Conservation (phyloP, 345 rosid genomes). For the Cardamine chenopodiifolia region DNA sequence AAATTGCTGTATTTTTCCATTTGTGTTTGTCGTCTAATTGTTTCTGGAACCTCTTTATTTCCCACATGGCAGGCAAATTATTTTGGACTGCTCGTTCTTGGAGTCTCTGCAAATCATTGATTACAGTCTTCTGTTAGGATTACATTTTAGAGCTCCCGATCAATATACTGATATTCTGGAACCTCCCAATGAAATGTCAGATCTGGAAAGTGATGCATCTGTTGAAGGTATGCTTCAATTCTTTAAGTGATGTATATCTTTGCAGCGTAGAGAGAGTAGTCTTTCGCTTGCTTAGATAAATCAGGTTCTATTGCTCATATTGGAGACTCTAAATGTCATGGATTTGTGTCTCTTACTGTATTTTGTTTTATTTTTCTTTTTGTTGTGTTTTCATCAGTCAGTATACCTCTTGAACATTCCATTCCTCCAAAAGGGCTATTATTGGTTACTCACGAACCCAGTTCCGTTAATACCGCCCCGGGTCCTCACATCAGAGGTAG, state of each 20-base stretch:
- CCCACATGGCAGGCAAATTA: constrained; percentile 65
- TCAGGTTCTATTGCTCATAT: neutral
- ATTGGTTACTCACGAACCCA: constrained; percentile 80
- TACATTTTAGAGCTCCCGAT: constrained; percentile 87
- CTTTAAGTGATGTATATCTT: neutral
- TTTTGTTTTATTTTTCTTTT: neutral
- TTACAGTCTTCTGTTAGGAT: constrained; percentile 84
- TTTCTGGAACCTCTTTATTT: constrained; percentile 22
- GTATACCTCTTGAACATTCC: constrained; percentile 47
- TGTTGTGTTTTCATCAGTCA: constrained; percentile 44
- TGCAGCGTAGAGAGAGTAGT: neutral
- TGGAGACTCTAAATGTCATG: neutral
- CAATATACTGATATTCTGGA: constrained; percentile 54
- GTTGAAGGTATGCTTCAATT: constrained; percentile 52
- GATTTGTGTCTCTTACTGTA: constrained; percentile 13
- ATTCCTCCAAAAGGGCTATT: constrained; percentile 70
- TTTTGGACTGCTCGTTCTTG: constrained; percentile 68
- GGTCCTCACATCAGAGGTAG: constrained; percentile 92
- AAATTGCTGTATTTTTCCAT: neutral
- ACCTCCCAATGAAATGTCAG: constrained; percentile 49
- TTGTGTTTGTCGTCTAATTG: neutral
- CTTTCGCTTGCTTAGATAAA: neutral
- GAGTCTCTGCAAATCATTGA: constrained; percentile 83
- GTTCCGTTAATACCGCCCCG: constrained; percentile 62
- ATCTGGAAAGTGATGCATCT: constrained; percentile 49